phyloP scores from a whole-genome alignment of 805 yeast species.

The Dipodascus geniculatus region DNA sequence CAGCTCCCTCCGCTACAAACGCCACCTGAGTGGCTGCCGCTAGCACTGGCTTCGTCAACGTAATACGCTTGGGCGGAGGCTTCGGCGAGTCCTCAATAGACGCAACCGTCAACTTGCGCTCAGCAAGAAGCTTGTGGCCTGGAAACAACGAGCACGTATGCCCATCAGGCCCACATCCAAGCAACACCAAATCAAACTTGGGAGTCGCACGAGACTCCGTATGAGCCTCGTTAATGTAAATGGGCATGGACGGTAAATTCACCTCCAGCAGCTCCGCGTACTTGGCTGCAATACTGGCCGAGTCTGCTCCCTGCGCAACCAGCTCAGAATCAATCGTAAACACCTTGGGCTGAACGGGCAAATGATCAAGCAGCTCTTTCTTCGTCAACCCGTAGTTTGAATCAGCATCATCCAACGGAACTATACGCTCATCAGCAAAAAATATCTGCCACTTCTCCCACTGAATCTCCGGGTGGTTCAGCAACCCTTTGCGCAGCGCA shows the following conservation, averaged over 20 bases:
- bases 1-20: conserved; percentile 84
- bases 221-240: neutral
- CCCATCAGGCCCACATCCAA: conserved; percentile 95
- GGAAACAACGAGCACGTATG: conserved; percentile 93
- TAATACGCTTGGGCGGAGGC: conserved; percentile 87
- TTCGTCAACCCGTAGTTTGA: conserved; percentile 79
- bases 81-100: conserved; percentile 76
- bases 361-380: conserved; percentile 40
- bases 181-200: conserved; percentile 49
- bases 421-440: conserved; percentile 87
- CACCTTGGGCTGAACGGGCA: conserved; percentile 42
- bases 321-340: conserved; percentile 54
- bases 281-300: conserved; percentile 45
- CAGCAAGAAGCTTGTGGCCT: conserved; percentile 56
- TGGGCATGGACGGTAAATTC: conserved; percentile 30
- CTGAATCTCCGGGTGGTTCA: conserved; percentile 35
- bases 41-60: conserved; percentile 73
- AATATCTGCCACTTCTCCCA: conserved; percentile 39
- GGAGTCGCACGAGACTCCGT: conserved; percentile 6
- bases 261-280: conserved; percentile 45
- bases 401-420: conserved; percentile 69
- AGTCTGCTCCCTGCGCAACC: conserved; percentile 42
- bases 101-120: conserved; percentile 41
- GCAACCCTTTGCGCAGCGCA: conserved; percentile 51
- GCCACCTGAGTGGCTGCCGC: conserved; percentile 43